Conservation (phyloP, 2,329 filamentous ascomycete species). For the Diaporthe ilicicola region DNA sequence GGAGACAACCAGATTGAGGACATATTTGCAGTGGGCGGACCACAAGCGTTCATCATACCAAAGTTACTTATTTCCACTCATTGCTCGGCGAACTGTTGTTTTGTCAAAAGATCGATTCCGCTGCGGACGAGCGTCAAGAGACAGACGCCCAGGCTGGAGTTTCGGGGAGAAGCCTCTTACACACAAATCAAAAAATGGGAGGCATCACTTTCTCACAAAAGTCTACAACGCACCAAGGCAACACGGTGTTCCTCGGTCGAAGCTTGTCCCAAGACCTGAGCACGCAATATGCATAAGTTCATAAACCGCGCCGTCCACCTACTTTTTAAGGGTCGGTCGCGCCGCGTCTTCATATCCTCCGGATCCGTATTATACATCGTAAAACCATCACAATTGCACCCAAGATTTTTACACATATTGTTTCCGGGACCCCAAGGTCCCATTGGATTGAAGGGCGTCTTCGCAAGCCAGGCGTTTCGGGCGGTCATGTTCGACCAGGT, state of each 20-base stretch:
- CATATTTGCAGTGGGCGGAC: constrained; percentile 7
- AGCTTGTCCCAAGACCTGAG: neutral
- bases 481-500: neutral
- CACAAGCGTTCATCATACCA: constrained; percentile 12
- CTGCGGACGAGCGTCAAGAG: constrained; percentile 11
- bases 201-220: neutral
- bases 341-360: neutral
- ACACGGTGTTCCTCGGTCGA: neutral
- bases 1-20: constrained; percentile 25
- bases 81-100: constrained; percentile 19
- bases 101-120: constrained; percentile 8
- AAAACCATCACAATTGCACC: neutral
- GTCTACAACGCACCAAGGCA: neutral
- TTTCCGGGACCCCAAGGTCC: neutral
- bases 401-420: neutral
- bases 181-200: constrained; percentile 16
- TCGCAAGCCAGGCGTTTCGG: constrained; percentile 11
- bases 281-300: neutral
- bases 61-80: constrained; percentile 3
- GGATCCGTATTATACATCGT: constrained; percentile 8
- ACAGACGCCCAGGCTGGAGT: neutral
- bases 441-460: neutral
- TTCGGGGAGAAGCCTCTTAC: neutral
- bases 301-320: neutral
- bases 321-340: neutral